Conservation (phyloP, 768 basidiomycete genomes). For the Hydnomerulius pinastri region DNA sequence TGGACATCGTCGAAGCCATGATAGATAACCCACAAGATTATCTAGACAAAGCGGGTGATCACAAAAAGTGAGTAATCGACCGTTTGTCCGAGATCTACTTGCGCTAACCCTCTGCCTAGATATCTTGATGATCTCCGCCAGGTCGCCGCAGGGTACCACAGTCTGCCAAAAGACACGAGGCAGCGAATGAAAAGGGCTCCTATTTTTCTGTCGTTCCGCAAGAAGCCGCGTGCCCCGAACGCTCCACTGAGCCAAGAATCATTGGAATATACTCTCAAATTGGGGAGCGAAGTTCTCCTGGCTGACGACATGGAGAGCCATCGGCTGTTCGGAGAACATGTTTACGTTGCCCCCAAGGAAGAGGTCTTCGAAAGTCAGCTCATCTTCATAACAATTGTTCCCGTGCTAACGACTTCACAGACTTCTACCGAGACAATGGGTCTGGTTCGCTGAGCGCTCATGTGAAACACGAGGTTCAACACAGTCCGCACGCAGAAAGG, state of each 20-base stretch:
- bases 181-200: conserved; percentile 63
- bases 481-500: conserved; percentile 38
- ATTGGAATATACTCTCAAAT: conserved; percentile 62
- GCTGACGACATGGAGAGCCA: conserved; percentile 80
- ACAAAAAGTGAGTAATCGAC: conserved; percentile 51
- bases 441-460: conserved; percentile 66
- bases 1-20: conserved; percentile 70
- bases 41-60: conserved; percentile 59
- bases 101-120: conserved; percentile 38
- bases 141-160: conserved; percentile 65
- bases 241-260: conserved; percentile 21
- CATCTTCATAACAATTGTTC: too few species aligned
- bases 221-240: conserved; percentile 31
- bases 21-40: conserved; percentile 66
- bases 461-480: conserved; percentile 71
- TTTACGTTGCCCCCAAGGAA: conserved; percentile 81
- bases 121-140: conserved; percentile 82
- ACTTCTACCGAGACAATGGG: conserved; percentile 73
- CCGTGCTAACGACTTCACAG: conserved; percentile 32
- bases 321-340: conserved; percentile 67
- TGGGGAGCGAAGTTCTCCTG: conserved; percentile 66
- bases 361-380: conserved; percentile 76
- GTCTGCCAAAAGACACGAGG: conserved; percentile 42
- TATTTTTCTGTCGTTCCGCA: conserved; percentile 69
- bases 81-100: background rate